A percentile compares a stretch with the other conserved stretches of the same genome.
Conservation (phyloP, 768 basidiomycete species). For the Thelephora ganbajun region DNA sequence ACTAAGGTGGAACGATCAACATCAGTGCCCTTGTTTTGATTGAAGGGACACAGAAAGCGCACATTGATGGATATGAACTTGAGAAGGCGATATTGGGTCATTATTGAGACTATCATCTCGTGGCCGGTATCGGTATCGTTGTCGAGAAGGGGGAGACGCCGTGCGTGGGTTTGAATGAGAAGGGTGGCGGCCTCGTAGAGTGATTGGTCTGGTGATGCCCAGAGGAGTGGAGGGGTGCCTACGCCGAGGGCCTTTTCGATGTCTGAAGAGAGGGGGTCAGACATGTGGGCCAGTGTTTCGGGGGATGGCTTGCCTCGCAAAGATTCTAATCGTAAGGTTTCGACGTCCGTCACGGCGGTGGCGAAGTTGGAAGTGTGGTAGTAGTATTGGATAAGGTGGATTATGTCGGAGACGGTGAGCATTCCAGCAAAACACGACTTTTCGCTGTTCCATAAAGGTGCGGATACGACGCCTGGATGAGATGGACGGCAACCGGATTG, state of each 20-base stretch:
- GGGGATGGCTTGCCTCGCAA: constrained; percentile 54
- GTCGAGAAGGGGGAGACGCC: constrained; percentile 88
- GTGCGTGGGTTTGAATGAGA: constrained; percentile 90
- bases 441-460: constrained; percentile 96
- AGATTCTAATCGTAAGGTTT: constrained; percentile 79
- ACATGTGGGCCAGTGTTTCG: background rate
- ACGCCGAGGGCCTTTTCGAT: constrained; percentile 91
- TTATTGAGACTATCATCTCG: constrained; percentile 88
- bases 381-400: constrained; percentile 98
- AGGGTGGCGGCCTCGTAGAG: constrained; percentile 84
- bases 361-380: constrained; percentile 77
- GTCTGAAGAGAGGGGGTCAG: constrained; percentile 32
- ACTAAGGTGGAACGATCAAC: constrained; percentile 31
- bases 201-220: constrained; percentile 76
- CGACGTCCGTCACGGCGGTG: constrained; percentile 79
- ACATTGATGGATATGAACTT: constrained; percentile 99
- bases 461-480: constrained; percentile 84
- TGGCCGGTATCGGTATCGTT: constrained; percentile 87
- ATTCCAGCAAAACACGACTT: constrained; percentile 89
- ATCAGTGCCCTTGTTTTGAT: background rate
- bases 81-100: constrained; percentile 95
- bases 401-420: constrained; percentile 98
- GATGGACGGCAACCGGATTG: constrained; percentile 5
- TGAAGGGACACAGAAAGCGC: constrained; percentile 13
- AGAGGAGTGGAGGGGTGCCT: constrained; percentile 78